Percentiles rank a stretch among this genome's conserved stretches.
Conservation (phyloP, 1,284 basidiomycete species). For the Thelephora terrestris region DNA sequence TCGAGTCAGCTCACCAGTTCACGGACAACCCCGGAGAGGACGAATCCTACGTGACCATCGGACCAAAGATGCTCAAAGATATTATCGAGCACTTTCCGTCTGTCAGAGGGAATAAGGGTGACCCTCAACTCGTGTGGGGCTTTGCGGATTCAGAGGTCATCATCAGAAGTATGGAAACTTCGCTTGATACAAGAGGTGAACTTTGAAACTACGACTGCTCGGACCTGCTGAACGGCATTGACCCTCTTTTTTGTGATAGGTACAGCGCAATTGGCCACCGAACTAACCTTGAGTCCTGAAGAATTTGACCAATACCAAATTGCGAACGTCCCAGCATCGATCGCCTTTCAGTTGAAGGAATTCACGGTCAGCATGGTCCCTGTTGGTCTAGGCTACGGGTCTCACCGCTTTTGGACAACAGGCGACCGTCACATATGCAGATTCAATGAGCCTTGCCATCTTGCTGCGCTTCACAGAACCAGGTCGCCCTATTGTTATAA, state of each 20-base stretch:
- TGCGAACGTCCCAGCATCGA: constrained; percentile 44
- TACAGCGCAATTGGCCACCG: constrained; percentile 54
- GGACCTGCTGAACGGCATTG: not conserved
- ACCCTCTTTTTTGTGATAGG: constrained; percentile 27
- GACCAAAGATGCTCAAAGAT: constrained; percentile 58
- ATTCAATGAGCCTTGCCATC: constrained; percentile 50
- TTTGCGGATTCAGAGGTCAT: constrained; percentile 57
- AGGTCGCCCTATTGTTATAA: constrained; percentile 60
- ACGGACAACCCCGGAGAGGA: constrained; percentile 48
- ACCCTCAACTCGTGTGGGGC: constrained; percentile 69
- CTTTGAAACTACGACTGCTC: not conserved
- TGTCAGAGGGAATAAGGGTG: constrained; percentile 47
- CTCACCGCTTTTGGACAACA: constrained; percentile 19
- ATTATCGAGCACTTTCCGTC: constrained; percentile 74
- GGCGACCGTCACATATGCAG: constrained; percentile 71
- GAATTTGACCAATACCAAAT: constrained; percentile 72
- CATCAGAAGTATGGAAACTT: constrained; percentile 57
- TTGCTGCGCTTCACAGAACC: constrained; percentile 68
- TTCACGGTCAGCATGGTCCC: constrained; percentile 48
- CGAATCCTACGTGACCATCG: constrained; percentile 59
- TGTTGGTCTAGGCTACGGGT: not conserved
- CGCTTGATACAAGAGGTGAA: constrained; percentile 53
- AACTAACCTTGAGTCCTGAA: constrained; percentile 59
- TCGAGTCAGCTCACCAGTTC: constrained; percentile 25
- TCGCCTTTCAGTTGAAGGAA: constrained; percentile 72